These are phyloP conservation scores for Phytophthora ohioensis DNA, from an alignment of 352 stramenopile species.

Conservation along the genomic window DNA sequence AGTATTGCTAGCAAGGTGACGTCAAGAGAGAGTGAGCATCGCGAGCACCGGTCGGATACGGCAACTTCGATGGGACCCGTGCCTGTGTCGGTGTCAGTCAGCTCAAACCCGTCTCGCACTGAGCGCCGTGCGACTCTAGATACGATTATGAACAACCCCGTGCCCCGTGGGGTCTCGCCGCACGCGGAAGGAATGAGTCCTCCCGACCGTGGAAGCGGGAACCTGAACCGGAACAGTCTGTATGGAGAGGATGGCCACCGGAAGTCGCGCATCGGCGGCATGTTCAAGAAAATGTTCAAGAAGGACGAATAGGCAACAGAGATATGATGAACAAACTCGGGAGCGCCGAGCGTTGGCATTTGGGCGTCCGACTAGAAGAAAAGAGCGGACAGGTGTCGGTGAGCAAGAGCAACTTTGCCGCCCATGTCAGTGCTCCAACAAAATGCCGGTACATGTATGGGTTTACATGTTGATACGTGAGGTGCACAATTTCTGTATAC, in stretches of 20 bases:
- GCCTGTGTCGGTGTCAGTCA: slow-evolving; percentile 65
- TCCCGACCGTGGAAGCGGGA: slow-evolving; percentile 44
- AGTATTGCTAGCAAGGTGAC: slow-evolving; percentile 28
- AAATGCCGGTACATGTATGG: slow-evolving; percentile 9
- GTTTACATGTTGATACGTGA: slow-evolving; percentile 40
- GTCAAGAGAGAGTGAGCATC: slow-evolving; percentile 33
- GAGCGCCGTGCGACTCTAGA: slow-evolving; percentile 58
- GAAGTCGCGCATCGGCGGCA: slow-evolving; percentile 84
- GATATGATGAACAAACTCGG: slow-evolving; percentile 20
- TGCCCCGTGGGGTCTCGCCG: slow-evolving; percentile 37
- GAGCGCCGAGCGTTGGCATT: background rate
- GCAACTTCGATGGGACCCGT: slow-evolving; percentile 65
- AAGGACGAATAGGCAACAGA: slow-evolving; percentile 63
- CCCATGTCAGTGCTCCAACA: background rate
- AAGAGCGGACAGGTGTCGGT: background rate
- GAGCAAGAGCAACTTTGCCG: background rate
- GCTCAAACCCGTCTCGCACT: slow-evolving; percentile 30
- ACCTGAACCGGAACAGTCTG: slow-evolving; percentile 54
- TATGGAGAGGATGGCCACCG: slow-evolving; percentile 72
- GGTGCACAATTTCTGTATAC: slow-evolving; percentile 13
- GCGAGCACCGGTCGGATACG: slow-evolving; percentile 66
- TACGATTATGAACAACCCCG: slow-evolving; percentile 61
- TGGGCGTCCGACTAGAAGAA: slow-evolving; percentile 9
- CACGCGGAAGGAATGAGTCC: slow-evolving; percentile 37
- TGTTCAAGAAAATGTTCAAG: slow-evolving; percentile 94